Evolutionary conservation across 1,139 yeast genomes (phyloP), one percentile per base, ranked within the genome.

Genomic region (Yamadazyma buinensis): DNA sequence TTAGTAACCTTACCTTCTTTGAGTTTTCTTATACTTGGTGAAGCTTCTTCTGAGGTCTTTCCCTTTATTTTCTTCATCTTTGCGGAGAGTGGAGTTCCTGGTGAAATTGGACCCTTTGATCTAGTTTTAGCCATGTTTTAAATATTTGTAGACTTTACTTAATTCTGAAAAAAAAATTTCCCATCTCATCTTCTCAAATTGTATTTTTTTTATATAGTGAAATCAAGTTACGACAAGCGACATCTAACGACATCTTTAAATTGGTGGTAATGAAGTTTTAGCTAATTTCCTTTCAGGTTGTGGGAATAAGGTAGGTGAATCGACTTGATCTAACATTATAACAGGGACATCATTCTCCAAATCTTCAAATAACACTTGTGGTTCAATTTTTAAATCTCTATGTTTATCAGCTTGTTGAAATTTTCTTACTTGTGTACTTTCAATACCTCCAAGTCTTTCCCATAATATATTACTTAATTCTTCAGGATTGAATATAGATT

Each of bases 391-490:
- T 13, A 48, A 36, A 34, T 54, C 52, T 29, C 47, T 32, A 23
- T 42, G 39, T 27, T 28, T 35, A 11, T 45, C 52, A 5, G 45
- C 53, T 13, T 47, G 52, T 17, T 55, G 54, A 33, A 48, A 59
- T 33, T 52, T 61, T 28, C 64, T 46, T 5, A 66, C 69, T n/a
- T 56, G 50, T 14, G 54, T 48, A 38, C 72, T 61, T 22, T 64
- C 62, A 26, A 56, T 42, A 0, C 71, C 72, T 1, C 75, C 75
- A 23, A 69, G 47, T 34, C 73, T 47, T 40, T 69, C 72, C 75
- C 75, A 69, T 15, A 69, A 50, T 29, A 69, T 49, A 42, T 67
- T 69, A 4, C 72, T 57, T 18, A 69, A 49, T 28, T 68, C 74
- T 27, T 58, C 55, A 0, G 72, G 68, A n/a, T 71, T 57, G 34